Evolutionary conservation across 2,329 filamentous ascomycete genomes (phyloP).

Genomic region (Bipolaris oryzae): DNA sequence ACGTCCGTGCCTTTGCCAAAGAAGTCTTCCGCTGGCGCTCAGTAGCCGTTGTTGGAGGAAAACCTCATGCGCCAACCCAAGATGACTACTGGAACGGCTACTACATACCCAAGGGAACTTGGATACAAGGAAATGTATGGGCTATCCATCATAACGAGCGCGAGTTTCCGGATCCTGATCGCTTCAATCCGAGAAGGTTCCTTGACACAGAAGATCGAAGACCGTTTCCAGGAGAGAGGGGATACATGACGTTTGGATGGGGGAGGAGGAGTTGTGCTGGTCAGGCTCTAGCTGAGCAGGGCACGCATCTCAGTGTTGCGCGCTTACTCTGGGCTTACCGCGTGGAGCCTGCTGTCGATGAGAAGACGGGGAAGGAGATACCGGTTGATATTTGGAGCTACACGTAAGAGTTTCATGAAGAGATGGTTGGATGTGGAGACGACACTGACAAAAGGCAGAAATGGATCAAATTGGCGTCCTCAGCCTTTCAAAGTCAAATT

Average conservation of each 20-base stretch:
- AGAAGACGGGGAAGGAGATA: constrained; percentile 52
- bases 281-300: constrained; percentile 64
- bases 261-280: constrained; percentile 64
- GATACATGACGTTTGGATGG: constrained; percentile 61
- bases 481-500: constrained; percentile 4
- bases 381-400: constrained; percentile 57
- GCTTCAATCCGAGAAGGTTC: constrained; percentile 3
- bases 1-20: constrained; percentile 48
- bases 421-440: too few relatives aligned
- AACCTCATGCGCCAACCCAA: constrained; percentile 41
- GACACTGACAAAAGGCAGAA: background rate
- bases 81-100: constrained; percentile 47
- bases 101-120: constrained; percentile 48
- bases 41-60: constrained; percentile 44
- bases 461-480: constrained; percentile 6
- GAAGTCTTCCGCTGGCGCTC: constrained; percentile 44
- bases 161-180: constrained; percentile 17
- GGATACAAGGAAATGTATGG: constrained; percentile 50
- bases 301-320: constrained; percentile 63
- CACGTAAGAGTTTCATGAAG: background rate
- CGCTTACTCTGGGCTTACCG: constrained; percentile 64
- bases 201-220: constrained; percentile 31
- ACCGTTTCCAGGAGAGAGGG: constrained; percentile 50
- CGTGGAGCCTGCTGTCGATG: constrained; percentile 52
- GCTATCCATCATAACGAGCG: constrained; percentile 49